These are phyloP conservation scores for Gracilariopsis chorda DNA, from an alignment of 23 red algal genomes.

Conservation along the genomic window DNA sequence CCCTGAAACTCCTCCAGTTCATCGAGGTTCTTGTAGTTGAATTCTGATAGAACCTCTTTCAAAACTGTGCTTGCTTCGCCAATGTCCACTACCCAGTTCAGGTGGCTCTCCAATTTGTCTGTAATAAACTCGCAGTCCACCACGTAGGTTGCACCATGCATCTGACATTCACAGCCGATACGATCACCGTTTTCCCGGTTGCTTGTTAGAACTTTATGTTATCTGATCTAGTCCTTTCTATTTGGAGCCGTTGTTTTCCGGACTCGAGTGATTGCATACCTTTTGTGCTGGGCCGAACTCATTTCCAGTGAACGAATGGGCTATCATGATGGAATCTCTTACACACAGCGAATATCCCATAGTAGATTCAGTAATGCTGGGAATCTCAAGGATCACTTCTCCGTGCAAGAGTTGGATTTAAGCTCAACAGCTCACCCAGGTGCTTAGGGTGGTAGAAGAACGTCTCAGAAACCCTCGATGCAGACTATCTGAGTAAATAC, in stretches of 20 bases:
- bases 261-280: background rate
- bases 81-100: conserved; percentile 90
- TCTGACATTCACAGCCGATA: conserved; percentile 6
- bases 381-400: no score
- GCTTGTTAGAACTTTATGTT: no score
- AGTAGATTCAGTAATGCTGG: background rate
- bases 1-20: conserved; percentile 67
- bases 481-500: no score
- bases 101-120: conserved; percentile 14
- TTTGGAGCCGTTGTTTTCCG: no score
- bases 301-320: conserved; percentile 76
- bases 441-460: no score
- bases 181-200: no score
- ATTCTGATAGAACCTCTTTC: conserved; percentile 61
- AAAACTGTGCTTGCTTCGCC: conserved; percentile 64
- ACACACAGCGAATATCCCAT: conserved; percentile 79
- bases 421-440: no score
- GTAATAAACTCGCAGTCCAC: conserved; percentile 86
- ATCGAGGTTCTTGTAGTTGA: conserved; percentile 95
- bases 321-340: conserved; percentile 89
- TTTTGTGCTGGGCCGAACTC: conserved; percentile 36
- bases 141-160: conserved; percentile 84
- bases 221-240: no score
- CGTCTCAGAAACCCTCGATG: no score
- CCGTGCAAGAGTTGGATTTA: no score